These are phyloP conservation scores for Blastocystis sp. DNA, from an alignment of 352 stramenopile genomes.

Conservation along the genomic window DNA sequence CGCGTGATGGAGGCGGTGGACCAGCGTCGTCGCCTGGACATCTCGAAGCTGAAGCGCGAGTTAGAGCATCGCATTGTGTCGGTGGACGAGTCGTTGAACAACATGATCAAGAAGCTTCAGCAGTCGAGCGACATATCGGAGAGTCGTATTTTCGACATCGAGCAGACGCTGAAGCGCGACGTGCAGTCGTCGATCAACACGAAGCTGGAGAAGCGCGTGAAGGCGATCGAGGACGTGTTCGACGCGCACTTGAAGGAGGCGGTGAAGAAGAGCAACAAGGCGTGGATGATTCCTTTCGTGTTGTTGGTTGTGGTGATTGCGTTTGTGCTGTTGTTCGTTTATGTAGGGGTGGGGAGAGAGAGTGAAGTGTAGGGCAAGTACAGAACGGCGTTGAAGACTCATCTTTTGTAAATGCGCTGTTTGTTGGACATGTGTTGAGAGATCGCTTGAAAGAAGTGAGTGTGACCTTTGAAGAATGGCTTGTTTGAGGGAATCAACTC, in stretches of 20 bases:
- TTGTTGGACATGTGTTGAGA: neutral
- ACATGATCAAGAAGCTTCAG: constrained; percentile 83
- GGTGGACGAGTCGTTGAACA: constrained; percentile 81
- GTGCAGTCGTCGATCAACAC: constrained; percentile 44
- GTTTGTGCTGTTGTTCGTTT: constrained; percentile 31
- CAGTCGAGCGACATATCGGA: constrained; percentile 77
- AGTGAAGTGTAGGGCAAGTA: constrained; percentile 18
- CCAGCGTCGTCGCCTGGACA: constrained; percentile 4
- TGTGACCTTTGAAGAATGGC: neutral
- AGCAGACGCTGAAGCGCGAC: constrained; percentile 74
- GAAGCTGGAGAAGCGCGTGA: constrained; percentile 41
- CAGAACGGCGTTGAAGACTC: constrained; percentile 30
- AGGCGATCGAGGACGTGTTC: constrained; percentile 33
- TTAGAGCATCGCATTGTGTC: constrained; percentile 79
- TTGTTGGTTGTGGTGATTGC: constrained; percentile 26
- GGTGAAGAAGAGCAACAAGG: neutral
- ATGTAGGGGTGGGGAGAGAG: neutral
- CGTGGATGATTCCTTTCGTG: constrained; percentile 70
- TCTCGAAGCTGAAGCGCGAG: constrained; percentile 77
- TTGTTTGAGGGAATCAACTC: neutral
- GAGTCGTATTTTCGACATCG: constrained; percentile 76
- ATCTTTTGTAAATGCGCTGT: constrained; percentile 42
- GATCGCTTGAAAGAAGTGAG: neutral
- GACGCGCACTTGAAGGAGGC: constrained; percentile 30
- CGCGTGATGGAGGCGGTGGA: constrained; percentile 56